Evolutionary conservation across 2,329 filamentous ascomycete genomes (phyloP).

Genomic region (Metarhizium rileyi): DNA sequence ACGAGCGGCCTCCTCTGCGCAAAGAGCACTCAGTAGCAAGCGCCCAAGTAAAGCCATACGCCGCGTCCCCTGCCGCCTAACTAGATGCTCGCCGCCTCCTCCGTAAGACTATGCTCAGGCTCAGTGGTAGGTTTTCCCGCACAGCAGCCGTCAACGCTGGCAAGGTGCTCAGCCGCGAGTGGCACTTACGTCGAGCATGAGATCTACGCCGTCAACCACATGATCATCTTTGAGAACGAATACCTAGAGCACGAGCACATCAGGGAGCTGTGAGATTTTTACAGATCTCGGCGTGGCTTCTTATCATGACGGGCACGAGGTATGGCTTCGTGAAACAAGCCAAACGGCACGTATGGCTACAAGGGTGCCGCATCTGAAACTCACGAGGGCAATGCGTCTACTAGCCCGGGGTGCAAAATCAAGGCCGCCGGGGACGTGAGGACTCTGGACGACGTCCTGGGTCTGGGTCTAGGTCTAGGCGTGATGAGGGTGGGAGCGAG

Average conservation of each 20-base stretch:
- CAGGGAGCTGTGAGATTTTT: conserved; percentile 40
- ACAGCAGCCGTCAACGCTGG: conserved; percentile 50
- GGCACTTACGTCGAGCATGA: conserved; percentile 46
- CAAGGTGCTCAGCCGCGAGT: conserved; percentile 45
- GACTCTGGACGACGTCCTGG: conserved; percentile 45
- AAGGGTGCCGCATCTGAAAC: conserved; percentile 37
- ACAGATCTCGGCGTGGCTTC: conserved; percentile 38
- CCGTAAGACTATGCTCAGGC: conserved; percentile 44
- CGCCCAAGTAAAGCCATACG: conserved; percentile 50
- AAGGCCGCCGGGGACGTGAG: conserved; percentile 50
- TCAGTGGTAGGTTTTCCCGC: conserved; percentile 52
- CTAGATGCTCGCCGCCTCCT: conserved; percentile 35
- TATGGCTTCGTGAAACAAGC: conserved; percentile 50
- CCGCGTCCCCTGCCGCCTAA: conserved; percentile 36
- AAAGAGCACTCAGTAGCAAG: conserved; percentile 40
- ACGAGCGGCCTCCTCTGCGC: conserved; percentile 36
- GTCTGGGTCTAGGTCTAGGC: conserved; percentile 42
- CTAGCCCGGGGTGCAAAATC: conserved; percentile 36
- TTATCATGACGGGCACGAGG: conserved; percentile 52
- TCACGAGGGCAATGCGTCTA: conserved; percentile 44
- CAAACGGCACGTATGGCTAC: conserved; percentile 41
- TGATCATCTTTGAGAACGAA: conserved; percentile 54
- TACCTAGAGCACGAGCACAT: conserved; percentile 42
- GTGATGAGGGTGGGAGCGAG: conserved; percentile 47
- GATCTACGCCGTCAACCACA: conserved; percentile 39